Conservation (phyloP, 768 basidiomycete species). For the Baorangia bicolor region DNA sequence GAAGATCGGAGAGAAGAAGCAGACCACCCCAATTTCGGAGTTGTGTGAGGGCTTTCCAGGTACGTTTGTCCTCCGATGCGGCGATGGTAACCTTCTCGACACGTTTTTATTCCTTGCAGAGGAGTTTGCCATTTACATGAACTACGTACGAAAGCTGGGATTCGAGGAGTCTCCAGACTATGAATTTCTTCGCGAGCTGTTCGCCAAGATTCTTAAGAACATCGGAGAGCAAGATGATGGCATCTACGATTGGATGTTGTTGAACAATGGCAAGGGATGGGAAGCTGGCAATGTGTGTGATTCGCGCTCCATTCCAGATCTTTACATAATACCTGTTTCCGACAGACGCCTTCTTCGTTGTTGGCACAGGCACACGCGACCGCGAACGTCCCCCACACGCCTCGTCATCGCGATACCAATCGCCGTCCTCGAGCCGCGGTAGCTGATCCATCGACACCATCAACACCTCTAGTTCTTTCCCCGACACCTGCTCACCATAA, state of each 20-base stretch:
- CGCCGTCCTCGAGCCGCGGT: slow-evolving; percentile 48
- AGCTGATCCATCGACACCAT: slow-evolving; percentile 53
- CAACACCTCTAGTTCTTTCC: slow-evolving; percentile 59
- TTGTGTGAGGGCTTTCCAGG: slow-evolving; percentile 97
- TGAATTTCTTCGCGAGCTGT: slow-evolving; percentile 94
- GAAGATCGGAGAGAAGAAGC: slow-evolving; percentile 99
- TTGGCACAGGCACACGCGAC: slow-evolving; percentile 55
- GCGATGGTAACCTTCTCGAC: background rate
- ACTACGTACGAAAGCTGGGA: slow-evolving; percentile 97
- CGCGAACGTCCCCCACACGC: slow-evolving; percentile 52
- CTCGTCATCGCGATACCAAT: slow-evolving; percentile 54
- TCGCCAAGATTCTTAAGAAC: slow-evolving; percentile 87
- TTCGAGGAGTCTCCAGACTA: slow-evolving; percentile 99
- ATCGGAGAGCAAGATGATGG: slow-evolving; percentile 88
- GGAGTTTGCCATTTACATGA: slow-evolving; percentile 98
- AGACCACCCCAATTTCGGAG: slow-evolving; percentile 87
- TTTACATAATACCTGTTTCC: slow-evolving; percentile 6
- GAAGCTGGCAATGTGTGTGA: slow-evolving; percentile 77
- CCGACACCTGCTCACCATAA: slow-evolving; percentile 70
- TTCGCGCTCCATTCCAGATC: background rate
- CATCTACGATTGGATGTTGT: slow-evolving; percentile 93
- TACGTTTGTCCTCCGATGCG: slow-evolving; percentile 25
- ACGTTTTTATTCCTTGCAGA: slow-evolving; percentile 39
- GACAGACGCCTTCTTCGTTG: slow-evolving; percentile 43
- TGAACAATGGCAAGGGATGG: slow-evolving; percentile 96